A percentile compares a stretch with the other conserved stretches of the same genome.
Conservation (phyloP, 768 basidiomycete genomes). For the Pulveroboletus sp. region DNA sequence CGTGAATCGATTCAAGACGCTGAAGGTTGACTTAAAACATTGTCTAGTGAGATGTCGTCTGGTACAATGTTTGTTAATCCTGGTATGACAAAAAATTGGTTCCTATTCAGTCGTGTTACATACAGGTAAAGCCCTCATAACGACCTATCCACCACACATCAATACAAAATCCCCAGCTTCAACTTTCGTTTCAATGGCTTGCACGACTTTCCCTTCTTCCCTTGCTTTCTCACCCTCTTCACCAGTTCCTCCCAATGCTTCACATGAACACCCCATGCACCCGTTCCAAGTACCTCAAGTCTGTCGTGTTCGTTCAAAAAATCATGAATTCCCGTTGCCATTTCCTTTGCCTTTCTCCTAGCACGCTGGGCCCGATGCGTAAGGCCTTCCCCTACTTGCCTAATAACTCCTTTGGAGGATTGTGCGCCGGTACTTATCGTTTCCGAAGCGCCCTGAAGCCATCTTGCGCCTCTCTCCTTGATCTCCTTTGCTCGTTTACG, state of each 20-base stretch:
- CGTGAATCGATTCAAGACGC: neutral
- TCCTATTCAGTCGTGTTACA: conserved; percentile 18
- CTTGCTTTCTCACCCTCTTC: conserved; percentile 2
- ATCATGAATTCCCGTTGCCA: conserved; percentile 35
- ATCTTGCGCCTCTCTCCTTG: conserved; percentile 43
- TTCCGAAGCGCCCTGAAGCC: conserved; percentile 41
- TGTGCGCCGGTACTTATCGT: conserved; percentile 38
- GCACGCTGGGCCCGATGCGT: conserved; percentile 40
- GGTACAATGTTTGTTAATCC: neutral
- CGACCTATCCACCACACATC: neutral
- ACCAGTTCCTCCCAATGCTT: conserved; percentile 21
- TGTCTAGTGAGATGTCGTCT: neutral
- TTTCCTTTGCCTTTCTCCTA: conserved; percentile 40
- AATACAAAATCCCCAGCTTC: conserved; percentile 12
- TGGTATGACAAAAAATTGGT: neutral
- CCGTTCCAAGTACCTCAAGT: conserved; percentile 11
- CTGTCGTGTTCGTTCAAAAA: conserved; percentile 21
- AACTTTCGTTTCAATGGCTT: conserved; percentile 14
- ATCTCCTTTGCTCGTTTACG: conserved; percentile 50
- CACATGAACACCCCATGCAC: conserved; percentile 15
- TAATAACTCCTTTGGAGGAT: conserved; percentile 40
- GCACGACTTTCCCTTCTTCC: conserved; percentile 6
- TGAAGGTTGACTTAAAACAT: too few relatives aligned
- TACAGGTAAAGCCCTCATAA: conserved; percentile 8
- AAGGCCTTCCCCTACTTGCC: conserved; percentile 35